Base-by-base conservation (phyloP, 2,329 filamentous ascomycete species). In the Botrytis pseudocinerea region DNA sequence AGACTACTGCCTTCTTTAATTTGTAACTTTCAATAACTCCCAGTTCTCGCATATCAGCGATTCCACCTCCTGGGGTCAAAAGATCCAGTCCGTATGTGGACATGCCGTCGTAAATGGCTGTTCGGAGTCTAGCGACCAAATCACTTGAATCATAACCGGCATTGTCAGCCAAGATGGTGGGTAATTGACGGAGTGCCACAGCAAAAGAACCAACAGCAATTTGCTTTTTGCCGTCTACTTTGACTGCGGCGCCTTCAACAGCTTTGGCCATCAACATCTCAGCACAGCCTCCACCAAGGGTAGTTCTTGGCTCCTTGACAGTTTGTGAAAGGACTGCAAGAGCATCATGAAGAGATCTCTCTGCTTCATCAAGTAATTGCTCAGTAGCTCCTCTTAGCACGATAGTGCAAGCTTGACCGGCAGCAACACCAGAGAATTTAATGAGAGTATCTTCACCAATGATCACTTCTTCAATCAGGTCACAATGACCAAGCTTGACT, bases 231-330 rank as follows among this genome's bases (percentile, higher is more conserved):
- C 96, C 96, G 78, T 96, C 94, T 12, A 97, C 93, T 79, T 97
- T 95, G 75, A 97, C 95, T 35, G 95, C 95, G 8, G 94, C 94
- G 75, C 92, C 93, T 81, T 98, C 95, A 35, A 99, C 96, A 12
- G 96, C 96, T 87, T 98, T 97, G 76, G 95, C 93, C 96, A 99
- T 99, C 78, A 97, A 86, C 95, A 98, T 98, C 88, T 99, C 96
- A 7, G 95, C 95, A 81, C 94, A 98, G 42, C 96, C 96, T 81
- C 96, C 96, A 70, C 96, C 96, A 4, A 99, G 90, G 0, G 96
- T 98, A 60, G 95, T 97, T 82, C 93, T 91, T 70, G 96, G 96
- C 84, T 98, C 95, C 83, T 92, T 93, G 79, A 99, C 93, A 2
- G 96, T 99, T 84, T 99, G 96, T 16, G 95, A 98, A 59, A 99